Evolutionary conservation across 2,329 filamentous ascomycete genomes (phyloP), one percentile per base, ranked within the genome.

Genomic region (Venturia oleaginea): DNA sequence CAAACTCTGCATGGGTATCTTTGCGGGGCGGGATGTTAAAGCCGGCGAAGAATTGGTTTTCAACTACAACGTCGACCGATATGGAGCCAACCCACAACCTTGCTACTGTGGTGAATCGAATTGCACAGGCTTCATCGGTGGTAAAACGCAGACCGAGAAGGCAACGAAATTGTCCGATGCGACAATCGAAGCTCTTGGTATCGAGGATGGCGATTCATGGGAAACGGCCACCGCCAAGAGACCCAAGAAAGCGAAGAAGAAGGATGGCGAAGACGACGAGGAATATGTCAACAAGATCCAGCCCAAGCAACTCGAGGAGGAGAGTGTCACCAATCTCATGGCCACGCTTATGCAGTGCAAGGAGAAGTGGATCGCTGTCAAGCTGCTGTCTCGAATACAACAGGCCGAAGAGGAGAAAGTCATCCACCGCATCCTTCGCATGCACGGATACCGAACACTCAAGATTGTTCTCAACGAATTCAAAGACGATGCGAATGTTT

Each of bases 21-120:
- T 99, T 79, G 91, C 92, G 70, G 85, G 90, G 77, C 90, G 92
- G 68, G 82, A 84, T 71, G 88, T 99, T 73, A 86, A 87, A 72
- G 87, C 90, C 22, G 94, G 94, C 64, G 94, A 99, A 76, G 94
- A 99, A 76, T 81, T 99, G 65, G 92, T 96, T 27, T 99, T 99
- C 81, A 97, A 99, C 80, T 99, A 99, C 84, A 99, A 99, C 71
- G 94, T 99, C 68, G 94, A 99, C 76, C 88, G 94, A 68, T 99
- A 99, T 73, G 94, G 94, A 68, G 92, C 94, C 54, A 92, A 99
- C 70, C 93, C 94, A 54, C 93, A 97, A 76, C 92, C 91, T 34
- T 99, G 94, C 77, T 97, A 97, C 76, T 99, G 94, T 75, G 92
- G 86, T 67, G 94, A 99, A 76, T 82, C 87, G 22, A 97, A 97